phyloP scores from a whole-genome alignment of 2,329 filamentous ascomycete species.

The Zelopaecilomyces penicillatus region DNA sequence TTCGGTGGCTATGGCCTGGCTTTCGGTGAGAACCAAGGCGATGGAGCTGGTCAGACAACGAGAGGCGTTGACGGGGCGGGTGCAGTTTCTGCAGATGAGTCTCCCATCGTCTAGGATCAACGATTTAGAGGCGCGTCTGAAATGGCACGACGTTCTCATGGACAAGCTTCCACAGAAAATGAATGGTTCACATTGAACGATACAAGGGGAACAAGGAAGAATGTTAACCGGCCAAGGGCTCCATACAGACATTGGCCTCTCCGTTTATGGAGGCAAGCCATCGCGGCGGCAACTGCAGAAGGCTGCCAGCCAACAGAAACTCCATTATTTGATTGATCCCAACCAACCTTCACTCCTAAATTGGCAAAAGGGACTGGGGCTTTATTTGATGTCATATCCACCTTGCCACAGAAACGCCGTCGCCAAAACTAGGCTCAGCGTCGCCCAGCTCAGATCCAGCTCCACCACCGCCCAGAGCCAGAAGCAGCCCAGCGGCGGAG shows the following conservation, averaged over 20 bases:
- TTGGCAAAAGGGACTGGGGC: too few species aligned
- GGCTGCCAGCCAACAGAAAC: too few species aligned
- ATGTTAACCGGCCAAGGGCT: too few species aligned
- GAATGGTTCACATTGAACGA: conserved; percentile 14
- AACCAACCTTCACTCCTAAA: too few species aligned
- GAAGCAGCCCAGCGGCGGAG: conserved; percentile 78
- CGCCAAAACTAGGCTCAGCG: conserved; percentile 41
- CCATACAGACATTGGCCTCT: too few species aligned
- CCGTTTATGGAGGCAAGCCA: too few species aligned
- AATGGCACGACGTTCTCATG: conserved; percentile 20
- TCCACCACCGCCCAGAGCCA: conserved; percentile 95
- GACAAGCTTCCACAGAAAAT: conserved; percentile 19
- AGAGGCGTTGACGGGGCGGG: conserved; percentile 34
- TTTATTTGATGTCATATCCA: conserved; percentile 37
- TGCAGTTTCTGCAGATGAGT: conserved; percentile 40
- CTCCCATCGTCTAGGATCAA: conserved; percentile 4
- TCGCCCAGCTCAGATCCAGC: conserved; percentile 61
- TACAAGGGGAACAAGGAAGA: background rate
- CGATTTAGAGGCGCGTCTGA: conserved; percentile 23
- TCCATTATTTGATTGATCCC: too few species aligned
- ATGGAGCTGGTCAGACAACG: conserved; percentile 38
- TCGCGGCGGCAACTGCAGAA: too few species aligned
- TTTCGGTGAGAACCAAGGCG: conserved; percentile 34
- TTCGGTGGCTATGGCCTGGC: conserved; percentile 36
- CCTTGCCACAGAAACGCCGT: conserved; percentile 38